These are phyloP conservation scores for Astragalus membranaceus DNA, from an alignment of 306 rosid genomes.

Conservation along the genomic window DNA sequence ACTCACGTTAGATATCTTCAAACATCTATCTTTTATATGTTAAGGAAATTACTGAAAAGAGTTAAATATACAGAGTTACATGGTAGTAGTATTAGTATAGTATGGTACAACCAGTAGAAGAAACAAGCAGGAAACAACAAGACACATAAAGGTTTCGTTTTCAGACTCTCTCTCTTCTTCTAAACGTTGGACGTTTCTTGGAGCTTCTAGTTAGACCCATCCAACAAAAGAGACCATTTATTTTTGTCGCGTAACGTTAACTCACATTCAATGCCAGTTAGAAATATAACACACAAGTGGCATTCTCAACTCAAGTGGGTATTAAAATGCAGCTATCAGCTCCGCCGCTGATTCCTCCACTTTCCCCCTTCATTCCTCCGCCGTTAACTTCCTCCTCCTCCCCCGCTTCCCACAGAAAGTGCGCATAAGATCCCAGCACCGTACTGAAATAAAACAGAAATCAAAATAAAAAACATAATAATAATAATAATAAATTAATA, in stretches of 20 bases:
- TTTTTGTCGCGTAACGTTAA: background rate
- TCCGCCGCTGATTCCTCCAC: constrained; percentile 11
- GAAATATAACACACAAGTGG: background rate
- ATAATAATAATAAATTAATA: too few relatives aligned
- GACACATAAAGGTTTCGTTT: background rate
- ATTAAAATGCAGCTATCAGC: constrained; percentile 36
- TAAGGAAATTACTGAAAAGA: background rate
- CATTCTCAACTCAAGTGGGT: background rate
- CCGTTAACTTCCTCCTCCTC: constrained; percentile 26
- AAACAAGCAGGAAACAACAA: background rate
- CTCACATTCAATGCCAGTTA: constrained; percentile 14
- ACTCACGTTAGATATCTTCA: background rate
- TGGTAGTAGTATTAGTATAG: too few relatives aligned
- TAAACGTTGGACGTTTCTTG: background rate
- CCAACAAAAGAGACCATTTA: constrained; percentile 12
- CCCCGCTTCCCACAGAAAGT: constrained; percentile 68
- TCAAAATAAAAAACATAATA: too few relatives aligned
- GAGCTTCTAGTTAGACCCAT: constrained; percentile 12
- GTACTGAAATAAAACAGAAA: constrained; percentile 25
- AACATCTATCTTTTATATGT: background rate
- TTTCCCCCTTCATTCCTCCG: background rate
- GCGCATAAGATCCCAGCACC: constrained; percentile 68
- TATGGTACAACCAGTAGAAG: background rate
- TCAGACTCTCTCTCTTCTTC: constrained; percentile 4
- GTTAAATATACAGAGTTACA: constrained; percentile 8